phyloP scores from a whole-genome alignment of 768 basidiomycete genomes.

The Tulasnella sp. region DNA sequence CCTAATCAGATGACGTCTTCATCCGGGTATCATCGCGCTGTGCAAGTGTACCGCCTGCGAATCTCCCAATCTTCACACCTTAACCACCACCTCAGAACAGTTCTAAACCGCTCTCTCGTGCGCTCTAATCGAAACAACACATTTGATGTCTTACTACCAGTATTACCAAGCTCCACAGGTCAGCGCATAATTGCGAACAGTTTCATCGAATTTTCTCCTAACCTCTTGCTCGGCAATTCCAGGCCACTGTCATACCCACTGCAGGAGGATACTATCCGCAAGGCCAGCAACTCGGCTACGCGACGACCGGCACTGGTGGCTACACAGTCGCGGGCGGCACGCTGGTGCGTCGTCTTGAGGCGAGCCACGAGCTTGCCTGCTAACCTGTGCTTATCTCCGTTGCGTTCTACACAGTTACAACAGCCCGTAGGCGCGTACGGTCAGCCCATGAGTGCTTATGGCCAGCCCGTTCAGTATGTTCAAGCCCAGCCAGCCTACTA shows the following conservation, averaged over 20 bases:
- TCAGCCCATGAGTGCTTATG: conserved; percentile 1
- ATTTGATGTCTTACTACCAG: conserved; percentile 6
- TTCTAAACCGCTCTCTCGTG: neutral
- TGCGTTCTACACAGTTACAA: neutral
- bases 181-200: neutral
- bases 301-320: neutral
- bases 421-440: neutral
- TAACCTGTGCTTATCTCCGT: neutral
- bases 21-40: neutral
- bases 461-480: conserved; percentile 12
- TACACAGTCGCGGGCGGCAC: neutral
- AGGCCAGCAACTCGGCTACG: neutral
- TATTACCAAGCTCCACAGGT: conserved; percentile 10
- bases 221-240: neutral
- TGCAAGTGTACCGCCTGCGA: conserved; percentile 7
- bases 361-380: neutral
- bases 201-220: neutral
- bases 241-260: neutral
- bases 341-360: neutral
- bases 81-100: conserved; percentile 18
- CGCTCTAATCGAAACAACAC: neutral
- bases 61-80: neutral
- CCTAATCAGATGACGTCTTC: conserved; percentile 11
- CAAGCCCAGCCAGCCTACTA: neutral
- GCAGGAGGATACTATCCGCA: neutral